A percentile compares a stretch with the other conserved stretches of the same genome.
Conservation (phyloP, 208 protist species). For the Phytomonas sp. region DNA sequence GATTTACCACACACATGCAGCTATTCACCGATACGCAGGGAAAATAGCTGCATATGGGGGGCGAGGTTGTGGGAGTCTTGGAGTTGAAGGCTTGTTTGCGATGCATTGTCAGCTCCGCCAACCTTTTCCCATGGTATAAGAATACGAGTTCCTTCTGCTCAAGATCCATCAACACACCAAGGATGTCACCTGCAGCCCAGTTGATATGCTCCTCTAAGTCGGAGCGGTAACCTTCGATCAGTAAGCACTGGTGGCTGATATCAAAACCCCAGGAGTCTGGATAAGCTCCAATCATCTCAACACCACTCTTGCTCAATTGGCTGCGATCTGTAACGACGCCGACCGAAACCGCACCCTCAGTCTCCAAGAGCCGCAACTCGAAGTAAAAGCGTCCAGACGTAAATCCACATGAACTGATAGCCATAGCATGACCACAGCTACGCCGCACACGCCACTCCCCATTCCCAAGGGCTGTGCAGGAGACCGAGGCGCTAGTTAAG, state of each 20-base stretch:
- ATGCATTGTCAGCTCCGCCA: neutral
- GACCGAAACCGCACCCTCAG: slow-evolving; percentile 23
- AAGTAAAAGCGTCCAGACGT: slow-evolving; percentile 77
- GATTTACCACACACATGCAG: slow-evolving; percentile 73
- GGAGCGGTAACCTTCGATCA: slow-evolving; percentile 50
- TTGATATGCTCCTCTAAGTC: slow-evolving; percentile 53
- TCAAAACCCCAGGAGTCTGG: slow-evolving; percentile 81
- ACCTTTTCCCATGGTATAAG: slow-evolving; percentile 44
- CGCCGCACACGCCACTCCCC: slow-evolving; percentile 31
- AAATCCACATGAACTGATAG: slow-evolving; percentile 66
- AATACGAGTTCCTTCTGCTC: slow-evolving; percentile 44
- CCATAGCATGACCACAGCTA: slow-evolving; percentile 25
- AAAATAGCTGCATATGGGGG: slow-evolving; percentile 37
- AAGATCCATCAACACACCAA: slow-evolving; percentile 80
- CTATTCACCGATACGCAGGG: slow-evolving; percentile 32
- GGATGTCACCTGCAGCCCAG: slow-evolving; percentile 78
- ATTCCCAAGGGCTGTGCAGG: neutral
- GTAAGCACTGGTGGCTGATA: slow-evolving; percentile 44
- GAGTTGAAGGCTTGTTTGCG: slow-evolving; percentile 29
- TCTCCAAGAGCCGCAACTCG: slow-evolving; percentile 61
- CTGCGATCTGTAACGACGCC: slow-evolving; percentile 52
- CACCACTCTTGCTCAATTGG: slow-evolving; percentile 14
- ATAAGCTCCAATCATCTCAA: slow-evolving; percentile 48
- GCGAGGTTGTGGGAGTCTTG: slow-evolving; percentile 38
- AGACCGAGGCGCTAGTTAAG: neutral